Percentiles rank a stretch among this genome's conserved stretches.
Evolutionary conservation across 257 asterid genomes (phyloP).

Genomic region (Mentha longifolia): DNA sequence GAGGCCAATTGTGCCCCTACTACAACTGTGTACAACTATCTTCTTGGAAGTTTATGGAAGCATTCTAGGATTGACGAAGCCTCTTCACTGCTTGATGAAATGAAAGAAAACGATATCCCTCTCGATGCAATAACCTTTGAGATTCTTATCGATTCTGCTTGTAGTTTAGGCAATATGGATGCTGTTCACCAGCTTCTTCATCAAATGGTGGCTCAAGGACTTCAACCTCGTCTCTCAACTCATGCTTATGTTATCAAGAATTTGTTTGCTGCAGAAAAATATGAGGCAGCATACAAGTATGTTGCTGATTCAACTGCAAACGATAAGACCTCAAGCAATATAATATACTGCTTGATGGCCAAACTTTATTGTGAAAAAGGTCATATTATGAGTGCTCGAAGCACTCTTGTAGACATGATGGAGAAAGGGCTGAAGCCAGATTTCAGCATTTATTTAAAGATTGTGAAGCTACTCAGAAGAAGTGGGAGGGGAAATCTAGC

Average conservation of each 20-base stretch:
- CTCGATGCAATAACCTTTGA: slow-evolving; percentile 68
- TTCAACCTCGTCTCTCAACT: slow-evolving; percentile 60
- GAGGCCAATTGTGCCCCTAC: slow-evolving; percentile 42
- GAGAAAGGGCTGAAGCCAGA: slow-evolving; percentile 68
- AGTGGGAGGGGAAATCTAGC: slow-evolving; percentile 51
- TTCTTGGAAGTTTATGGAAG: slow-evolving; percentile 71
- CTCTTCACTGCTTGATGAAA: slow-evolving; percentile 48
- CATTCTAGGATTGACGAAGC: slow-evolving; percentile 48
- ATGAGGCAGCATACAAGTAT: slow-evolving; percentile 53
- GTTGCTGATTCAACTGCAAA: slow-evolving; percentile 51
- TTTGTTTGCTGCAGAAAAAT: slow-evolving; percentile 48
- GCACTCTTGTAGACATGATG: slow-evolving; percentile 69
- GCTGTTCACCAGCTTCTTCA: slow-evolving; percentile 48
- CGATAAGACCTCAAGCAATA: slow-evolving; percentile 45
- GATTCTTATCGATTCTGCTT: slow-evolving; percentile 52
- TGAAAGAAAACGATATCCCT: slow-evolving; percentile 48
- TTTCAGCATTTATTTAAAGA: slow-evolving; percentile 46
- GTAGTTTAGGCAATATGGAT: slow-evolving; percentile 54
- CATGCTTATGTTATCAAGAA: slow-evolving; percentile 56
- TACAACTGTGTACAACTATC: slow-evolving; percentile 58
- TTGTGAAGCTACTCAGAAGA: slow-evolving; percentile 49
- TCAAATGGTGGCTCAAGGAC: slow-evolving; percentile 52
- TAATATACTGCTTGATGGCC: slow-evolving; percentile 64
- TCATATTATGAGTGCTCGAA: slow-evolving; percentile 54
- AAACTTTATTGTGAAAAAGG: slow-evolving; percentile 59